Percentiles rank a stretch among this genome's conserved stretches.
phyloP scores from a whole-genome alignment of 805 yeast genomes.

The Suhomyces sp. region DNA sequence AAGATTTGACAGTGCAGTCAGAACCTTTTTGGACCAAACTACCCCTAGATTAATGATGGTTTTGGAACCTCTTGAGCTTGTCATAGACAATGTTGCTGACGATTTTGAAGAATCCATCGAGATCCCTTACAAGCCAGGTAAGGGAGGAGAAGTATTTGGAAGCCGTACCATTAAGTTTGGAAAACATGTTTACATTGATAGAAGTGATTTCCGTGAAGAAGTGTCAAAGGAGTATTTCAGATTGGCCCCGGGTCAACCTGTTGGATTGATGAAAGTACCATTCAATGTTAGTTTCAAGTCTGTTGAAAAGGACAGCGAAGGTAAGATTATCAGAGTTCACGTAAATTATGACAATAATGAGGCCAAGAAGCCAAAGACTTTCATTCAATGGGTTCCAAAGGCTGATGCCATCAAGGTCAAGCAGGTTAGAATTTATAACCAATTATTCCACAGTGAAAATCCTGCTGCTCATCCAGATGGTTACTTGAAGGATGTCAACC shows the following conservation, averaged over 20 bases:
- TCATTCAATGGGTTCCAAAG: slow-evolving; percentile 93
- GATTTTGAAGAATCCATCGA: slow-evolving; percentile 67
- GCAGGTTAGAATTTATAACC: slow-evolving; percentile 86
- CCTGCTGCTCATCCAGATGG: slow-evolving; percentile 90
- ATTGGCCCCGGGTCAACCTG: slow-evolving; percentile 90
- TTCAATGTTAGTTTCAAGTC: slow-evolving; percentile 70
- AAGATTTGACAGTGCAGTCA: slow-evolving; percentile 85
- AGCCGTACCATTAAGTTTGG: slow-evolving; percentile 68
- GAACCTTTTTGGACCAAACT: slow-evolving; percentile 82
- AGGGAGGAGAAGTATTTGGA: slow-evolving; percentile 57
- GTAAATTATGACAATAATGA: slow-evolving; percentile 71
- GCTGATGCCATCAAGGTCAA: slow-evolving; percentile 53
- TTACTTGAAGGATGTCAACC: slow-evolving; percentile 78
- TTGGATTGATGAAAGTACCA: slow-evolving; percentile 92
- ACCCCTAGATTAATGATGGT: slow-evolving; percentile 96
- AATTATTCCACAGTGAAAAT: slow-evolving; percentile 85
- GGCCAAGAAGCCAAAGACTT: slow-evolving; percentile 85
- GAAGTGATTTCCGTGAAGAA: slow-evolving; percentile 73
- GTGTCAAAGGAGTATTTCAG: slow-evolving; percentile 78
- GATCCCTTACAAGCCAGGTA: slow-evolving; percentile 89
- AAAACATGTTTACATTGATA: slow-evolving; percentile 78
- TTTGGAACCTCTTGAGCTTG: slow-evolving; percentile 80
- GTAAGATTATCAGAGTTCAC: slow-evolving; percentile 66
- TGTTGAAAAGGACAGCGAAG: slow-evolving; percentile 60
- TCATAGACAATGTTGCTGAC: slow-evolving; percentile 77